Base-by-base conservation (phyloP, 768 basidiomycete species). In the Boletus rufocinnamomeus region DNA sequence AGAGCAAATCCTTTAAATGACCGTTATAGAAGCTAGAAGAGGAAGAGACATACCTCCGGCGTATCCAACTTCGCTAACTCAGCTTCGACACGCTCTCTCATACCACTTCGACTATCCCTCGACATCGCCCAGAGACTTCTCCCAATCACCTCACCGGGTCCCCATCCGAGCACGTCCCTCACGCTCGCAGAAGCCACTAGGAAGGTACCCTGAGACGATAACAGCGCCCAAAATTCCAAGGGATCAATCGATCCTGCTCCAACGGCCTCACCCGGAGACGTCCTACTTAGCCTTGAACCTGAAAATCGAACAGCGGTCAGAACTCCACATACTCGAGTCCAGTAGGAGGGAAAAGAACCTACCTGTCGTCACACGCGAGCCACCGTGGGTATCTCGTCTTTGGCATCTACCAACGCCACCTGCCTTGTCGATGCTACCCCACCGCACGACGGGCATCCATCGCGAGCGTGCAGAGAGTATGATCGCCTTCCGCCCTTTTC, bases 401-500 rank as follows among this genome's bases (percentile, higher is more conserved):
- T 30, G 56, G 30, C 27, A 25, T 13, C 37, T 25, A 16, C 52
- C 41, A 28, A 68, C 6, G 19, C 58, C 87, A 23, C 86, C 86
- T 3, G 79, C 80, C 30, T 71, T 68, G 2, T 75, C 71, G 30
- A 94, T 73, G 38, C 78, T 75, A 4, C 75, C 77, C 92, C 92
- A 94, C 5, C 69, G 72, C 25, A 93, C 71, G 2, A 63, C 69
- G 9, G 85, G 84, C 80, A 91, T 87, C 66, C 80, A 80, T 46
- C 88, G 76, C 32, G 87, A 83, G 10, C 96, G 80, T 0, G 89
- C 95, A 56, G 84, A 85, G n/a, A 99, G 79, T 37, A 99, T 85
- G 67, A 99, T 93, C 2, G 94, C 93, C 74, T 98, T 97, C 38
- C 94, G 79, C 1, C 94, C 94, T 69, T 98, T 98, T 2, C 94